Conservation (phyloP, 2,329 filamentous ascomycete genomes). For the Calcarisporium arbuscula region DNA sequence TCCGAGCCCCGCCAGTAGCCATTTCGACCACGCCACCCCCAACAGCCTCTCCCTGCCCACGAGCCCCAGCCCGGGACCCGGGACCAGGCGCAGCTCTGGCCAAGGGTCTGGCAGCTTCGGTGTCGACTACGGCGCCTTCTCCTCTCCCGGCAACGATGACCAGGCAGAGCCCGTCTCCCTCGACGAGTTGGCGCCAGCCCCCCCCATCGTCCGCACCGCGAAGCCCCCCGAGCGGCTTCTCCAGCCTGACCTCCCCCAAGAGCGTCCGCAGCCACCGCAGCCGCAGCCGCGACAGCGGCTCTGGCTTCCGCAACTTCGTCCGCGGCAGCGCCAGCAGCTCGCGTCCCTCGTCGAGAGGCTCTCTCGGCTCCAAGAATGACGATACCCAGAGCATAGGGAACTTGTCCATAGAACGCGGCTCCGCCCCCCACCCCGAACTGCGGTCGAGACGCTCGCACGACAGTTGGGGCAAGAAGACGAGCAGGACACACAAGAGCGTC, state of each 20-base stretch:
- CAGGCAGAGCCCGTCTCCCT: conserved; percentile 35
- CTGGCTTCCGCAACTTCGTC: conserved; percentile 55
- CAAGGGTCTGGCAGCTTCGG: conserved; percentile 52
- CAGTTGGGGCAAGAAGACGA: conserved; percentile 55
- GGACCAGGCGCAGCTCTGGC: conserved; percentile 16
- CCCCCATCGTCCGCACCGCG: conserved; percentile 74
- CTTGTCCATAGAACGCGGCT: conserved; percentile 53
- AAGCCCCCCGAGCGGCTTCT: conserved; percentile 74
- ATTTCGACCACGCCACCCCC: conserved; percentile 56
- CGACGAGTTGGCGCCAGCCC: conserved; percentile 53
- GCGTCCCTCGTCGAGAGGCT: conserved; percentile 54
- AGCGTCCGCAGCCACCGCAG: conserved; percentile 43
- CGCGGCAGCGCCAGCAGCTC: conserved; percentile 39
- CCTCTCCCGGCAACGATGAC: conserved; percentile 43
- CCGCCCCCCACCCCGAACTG: conserved; percentile 42
- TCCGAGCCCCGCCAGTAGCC: conserved; percentile 60
- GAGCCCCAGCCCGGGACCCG: conserved; percentile 28
- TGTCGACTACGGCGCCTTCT: conserved; percentile 66
- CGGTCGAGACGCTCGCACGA: conserved; percentile 50
- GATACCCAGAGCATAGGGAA: conserved; percentile 59
- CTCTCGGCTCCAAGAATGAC: conserved; percentile 47
- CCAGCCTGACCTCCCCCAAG: conserved; percentile 60
- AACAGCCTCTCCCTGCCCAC: conserved; percentile 32
- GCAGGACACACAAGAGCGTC: conserved; percentile 49
- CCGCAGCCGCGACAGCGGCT: conserved; percentile 41